These are phyloP conservation scores for Boletus eberwhitei DNA, from an alignment of 768 basidiomycete genomes.

Conservation along the genomic window DNA sequence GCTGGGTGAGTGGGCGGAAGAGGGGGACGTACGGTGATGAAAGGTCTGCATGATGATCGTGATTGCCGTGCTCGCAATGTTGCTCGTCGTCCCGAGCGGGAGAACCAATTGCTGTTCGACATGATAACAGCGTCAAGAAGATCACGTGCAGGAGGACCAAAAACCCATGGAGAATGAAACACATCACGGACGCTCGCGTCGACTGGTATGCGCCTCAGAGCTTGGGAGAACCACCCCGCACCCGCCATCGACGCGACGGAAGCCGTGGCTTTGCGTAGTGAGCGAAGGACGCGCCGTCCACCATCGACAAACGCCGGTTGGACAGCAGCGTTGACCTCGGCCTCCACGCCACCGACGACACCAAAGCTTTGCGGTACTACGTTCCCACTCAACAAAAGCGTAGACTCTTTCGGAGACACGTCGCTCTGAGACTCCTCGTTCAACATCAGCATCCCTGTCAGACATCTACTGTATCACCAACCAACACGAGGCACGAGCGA, in stretches of 20 bases:
- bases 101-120: not conserved
- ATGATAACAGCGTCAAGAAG: not conserved
- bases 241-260: not conserved
- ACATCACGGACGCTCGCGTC: not conserved
- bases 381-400: too few relatives aligned
- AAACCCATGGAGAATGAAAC: not conserved
- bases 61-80: not conserved
- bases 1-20: not conserved
- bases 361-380: not conserved
- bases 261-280: not conserved
- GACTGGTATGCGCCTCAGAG: not conserved
- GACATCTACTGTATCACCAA: not conserved
- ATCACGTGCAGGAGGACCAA: not conserved
- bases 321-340: not conserved
- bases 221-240: not conserved
- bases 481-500: not conserved
- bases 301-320: not conserved
- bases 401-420: not conserved
- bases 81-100: not conserved
- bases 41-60: not conserved
- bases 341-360: not conserved
- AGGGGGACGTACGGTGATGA: not conserved
- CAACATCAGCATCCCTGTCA: not conserved
- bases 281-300: not conserved
- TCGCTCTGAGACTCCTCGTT: not conserved